Percentiles rank a stretch among this genome's conserved stretches.
phyloP scores from a whole-genome alignment of 208 protist genomes.

The Crithidia acanthocephali region DNA sequence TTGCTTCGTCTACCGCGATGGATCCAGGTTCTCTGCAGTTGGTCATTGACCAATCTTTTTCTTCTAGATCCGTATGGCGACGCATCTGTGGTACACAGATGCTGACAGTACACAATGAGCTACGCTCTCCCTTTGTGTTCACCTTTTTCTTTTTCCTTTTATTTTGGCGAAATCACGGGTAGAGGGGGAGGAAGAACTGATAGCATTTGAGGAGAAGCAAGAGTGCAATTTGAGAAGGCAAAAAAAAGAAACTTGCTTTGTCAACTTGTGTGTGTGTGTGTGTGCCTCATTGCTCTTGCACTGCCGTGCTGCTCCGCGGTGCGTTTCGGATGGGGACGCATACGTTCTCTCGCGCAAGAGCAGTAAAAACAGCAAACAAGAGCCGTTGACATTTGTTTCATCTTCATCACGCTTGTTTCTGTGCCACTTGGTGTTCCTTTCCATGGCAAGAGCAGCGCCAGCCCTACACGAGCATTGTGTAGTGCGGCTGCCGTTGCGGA shows the following conservation, averaged over 20 bases:
- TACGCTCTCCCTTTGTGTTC: too few species aligned
- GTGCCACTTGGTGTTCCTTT: not conserved
- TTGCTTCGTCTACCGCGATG: too few species aligned
- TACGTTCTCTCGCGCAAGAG: too few species aligned
- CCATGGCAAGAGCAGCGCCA: not conserved
- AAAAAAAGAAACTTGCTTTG: too few species aligned
- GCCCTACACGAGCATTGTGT: not conserved
- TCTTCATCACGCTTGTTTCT: not conserved
- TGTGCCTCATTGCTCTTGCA: too few species aligned
- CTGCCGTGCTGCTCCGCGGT: too few species aligned
- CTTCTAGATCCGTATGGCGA: not conserved
- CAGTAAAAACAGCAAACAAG: too few species aligned
- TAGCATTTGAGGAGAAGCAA: too few species aligned
- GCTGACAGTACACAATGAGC: not conserved
- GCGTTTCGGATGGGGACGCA: too few species aligned
- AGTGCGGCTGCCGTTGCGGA: not conserved
- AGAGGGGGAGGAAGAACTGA: too few species aligned
- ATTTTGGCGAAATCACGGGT: not conserved
- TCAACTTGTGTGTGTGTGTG: too few species aligned
- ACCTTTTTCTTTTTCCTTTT: conserved; percentile 18
- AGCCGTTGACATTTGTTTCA: not conserved
- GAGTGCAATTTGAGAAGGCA: too few species aligned
- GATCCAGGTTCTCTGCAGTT: not conserved
- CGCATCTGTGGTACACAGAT: not conserved
- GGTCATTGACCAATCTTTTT: not conserved